Evolutionary conservation across 192 early-diverging fungal genomes (phyloP), one percentile per base, ranked within the genome.

Genomic region (Entomortierella beljakovae): DNA sequence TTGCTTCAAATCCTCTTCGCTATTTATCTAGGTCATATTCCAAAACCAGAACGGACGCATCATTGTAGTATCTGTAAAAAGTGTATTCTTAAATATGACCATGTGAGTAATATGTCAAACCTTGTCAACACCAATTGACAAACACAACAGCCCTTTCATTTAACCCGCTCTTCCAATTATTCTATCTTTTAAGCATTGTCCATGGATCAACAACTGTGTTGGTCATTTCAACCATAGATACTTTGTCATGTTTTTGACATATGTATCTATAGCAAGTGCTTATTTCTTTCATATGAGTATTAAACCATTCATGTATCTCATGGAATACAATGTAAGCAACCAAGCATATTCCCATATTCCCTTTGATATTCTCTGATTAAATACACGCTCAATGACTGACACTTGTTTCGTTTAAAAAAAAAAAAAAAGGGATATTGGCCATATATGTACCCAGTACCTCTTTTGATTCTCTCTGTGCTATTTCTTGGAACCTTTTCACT

Each of bases 191-290:
- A 37, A 77, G 73, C 88, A 92, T 64, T 90, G 93, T 38, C 92
- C 92, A 9, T 94, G 93, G 93, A 88, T 94, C 71, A 89, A 91
- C 63, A 92, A 92, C 69, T 93, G 92, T 57, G 91, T 94, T 28
- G 93, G 93, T 1, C 89, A 90, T 70, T 87, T 77, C 28, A 94
- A 92, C 60, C 92, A 94, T 61, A 87, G 92, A 59, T 87, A 88
- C 23, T 94, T 94, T 66, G 8, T 93, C 20, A 79, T 94, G 64
- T 94, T 94, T 31, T 73, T 89, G 84, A 87, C 84, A 15, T 89
- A 87, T 53, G 61, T 89, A 64, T 70, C 84, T 0, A 35, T 81
- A 20, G 67, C 83, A n/a, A 84, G 84, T 38, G 23, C 68, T n/a
- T 89, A 87, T 53, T 89, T 83, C 74, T 74, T 76, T 6, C 1